Evolutionary conservation across 768 basidiomycete genomes (phyloP).

Genomic region (Macrolepiota dolichaula): DNA sequence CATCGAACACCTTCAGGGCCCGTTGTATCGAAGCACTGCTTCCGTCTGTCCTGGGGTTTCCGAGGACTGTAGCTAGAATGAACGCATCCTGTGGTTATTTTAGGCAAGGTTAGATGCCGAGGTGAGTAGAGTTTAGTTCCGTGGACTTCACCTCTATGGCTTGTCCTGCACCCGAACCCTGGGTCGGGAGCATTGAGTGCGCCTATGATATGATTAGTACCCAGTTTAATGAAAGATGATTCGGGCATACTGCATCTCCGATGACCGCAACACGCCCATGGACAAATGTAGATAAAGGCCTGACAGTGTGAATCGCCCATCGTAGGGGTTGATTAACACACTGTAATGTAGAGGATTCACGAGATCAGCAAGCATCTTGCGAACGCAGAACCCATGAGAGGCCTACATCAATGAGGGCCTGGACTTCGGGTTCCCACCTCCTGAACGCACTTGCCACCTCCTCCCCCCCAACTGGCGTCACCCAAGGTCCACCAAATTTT

Average conservation of each 20-base stretch:
- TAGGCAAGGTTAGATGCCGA: conserved; percentile 4
- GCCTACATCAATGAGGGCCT: conserved; percentile 51
- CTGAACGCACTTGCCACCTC: conserved; percentile 44
- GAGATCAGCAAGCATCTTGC: not conserved
- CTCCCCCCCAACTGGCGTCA: conserved; percentile 38
- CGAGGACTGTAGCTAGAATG: conserved; percentile 40
- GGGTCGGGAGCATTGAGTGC: conserved; percentile 52
- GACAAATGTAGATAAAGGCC: conserved; percentile 47
- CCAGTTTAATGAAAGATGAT: not conserved
- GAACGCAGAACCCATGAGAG: not conserved
- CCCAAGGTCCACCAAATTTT: conserved; percentile 48
- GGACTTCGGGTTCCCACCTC: conserved; percentile 59
- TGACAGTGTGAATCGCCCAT: conserved; percentile 64
- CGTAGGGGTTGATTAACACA: conserved; percentile 47
- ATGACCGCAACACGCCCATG: conserved; percentile 46
- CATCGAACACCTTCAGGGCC: conserved; percentile 45
- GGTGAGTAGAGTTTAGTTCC: conserved; percentile 22
- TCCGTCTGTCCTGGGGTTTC: conserved; percentile 40
- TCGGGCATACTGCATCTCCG: conserved; percentile 44
- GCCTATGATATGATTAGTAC: conserved; percentile 28
- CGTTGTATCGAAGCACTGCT: conserved; percentile 27
- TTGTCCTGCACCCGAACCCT: conserved; percentile 58
- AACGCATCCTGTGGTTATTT: conserved; percentile 43
- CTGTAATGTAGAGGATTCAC: conserved; percentile 28
- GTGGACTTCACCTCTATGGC: conserved; percentile 44